Base-by-base conservation (phyloP, 768 basidiomycete species). In the Galerina marginata region DNA sequence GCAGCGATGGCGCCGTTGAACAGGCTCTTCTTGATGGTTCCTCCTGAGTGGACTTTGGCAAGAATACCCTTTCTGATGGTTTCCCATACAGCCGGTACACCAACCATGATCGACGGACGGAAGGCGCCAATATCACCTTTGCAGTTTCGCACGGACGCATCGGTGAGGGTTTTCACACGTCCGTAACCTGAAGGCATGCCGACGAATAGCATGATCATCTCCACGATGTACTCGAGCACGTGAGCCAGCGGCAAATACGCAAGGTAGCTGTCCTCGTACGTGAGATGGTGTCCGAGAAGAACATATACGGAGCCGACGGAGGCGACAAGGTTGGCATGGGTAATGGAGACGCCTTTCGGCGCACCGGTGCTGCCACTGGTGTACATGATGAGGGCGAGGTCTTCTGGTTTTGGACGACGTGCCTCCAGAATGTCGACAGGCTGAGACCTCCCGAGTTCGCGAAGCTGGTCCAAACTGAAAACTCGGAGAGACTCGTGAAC, bases 21-120 rank as follows among this genome's bases (percentile, higher is more conserved):
- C 33, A 96, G 71, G 48, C 73, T 79, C 77, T 88, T 90, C 81
- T 85, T 92, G 67, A 94, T 14, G 0, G 75, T 43, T 9, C 93
- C 89, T 2, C 87, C 77, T 3, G 84, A 69, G 59, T 93, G 85
- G 54, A 98, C 88, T 75, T 95, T 94, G 60, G 81, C 72, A 9
- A 95, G 69, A 71, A 99, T 96, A 36, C 95, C 95, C 79, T 99
- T 99, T 60, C 96, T 88, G 65, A 98, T 98, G 56, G 87, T 89
- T 76, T 99, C 96, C 95, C 95, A 99, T 0, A 99, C 92, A 2
- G 95, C 93, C 1, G 96, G 96, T 2, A 99, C 96, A 54, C 95
- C 96, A 54, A 93, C 86, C 85, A 99, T 89, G 75, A 97, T 88
- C n/a, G 88, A 83, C 6, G 96, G 96, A 44, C 81, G 77, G 81